Conservation (phyloP, 768 basidiomycete species). For the Lyophyllum atratum region DNA sequence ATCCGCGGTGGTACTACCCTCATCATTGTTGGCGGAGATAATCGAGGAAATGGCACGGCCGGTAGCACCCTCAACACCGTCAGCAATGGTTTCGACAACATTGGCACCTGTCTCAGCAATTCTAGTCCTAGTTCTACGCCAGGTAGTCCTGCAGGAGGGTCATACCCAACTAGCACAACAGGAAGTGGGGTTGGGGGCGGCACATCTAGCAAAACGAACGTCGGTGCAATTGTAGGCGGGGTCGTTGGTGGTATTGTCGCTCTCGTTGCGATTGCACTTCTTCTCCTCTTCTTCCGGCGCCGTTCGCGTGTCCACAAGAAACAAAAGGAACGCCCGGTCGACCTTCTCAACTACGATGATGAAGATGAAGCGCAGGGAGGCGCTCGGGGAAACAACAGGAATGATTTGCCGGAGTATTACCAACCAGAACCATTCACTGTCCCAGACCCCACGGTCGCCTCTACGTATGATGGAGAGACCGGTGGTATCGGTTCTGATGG, state of each 20-base stretch:
- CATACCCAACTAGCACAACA: constrained; percentile 58
- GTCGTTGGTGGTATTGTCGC: constrained; percentile 25
- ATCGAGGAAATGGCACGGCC: constrained; percentile 64
- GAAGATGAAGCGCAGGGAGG: constrained; percentile 43
- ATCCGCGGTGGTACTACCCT: constrained; percentile 68
- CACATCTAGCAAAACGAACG: constrained; percentile 33
- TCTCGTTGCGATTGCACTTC: constrained; percentile 18
- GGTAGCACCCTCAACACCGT: constrained; percentile 67
- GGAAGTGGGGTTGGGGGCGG: constrained; percentile 32
- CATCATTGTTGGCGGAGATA: constrained; percentile 67
- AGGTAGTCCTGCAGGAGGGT: constrained; percentile 74
- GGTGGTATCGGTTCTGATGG: constrained; percentile 24
- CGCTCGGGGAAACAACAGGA: constrained; percentile 22
- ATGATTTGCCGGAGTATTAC: constrained; percentile 69
- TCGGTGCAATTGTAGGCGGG: constrained; percentile 30
- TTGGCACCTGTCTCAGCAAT: constrained; percentile 55
- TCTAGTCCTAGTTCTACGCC: constrained; percentile 77
- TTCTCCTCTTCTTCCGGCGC: constrained; percentile 25
- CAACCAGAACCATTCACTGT: constrained; percentile 77
- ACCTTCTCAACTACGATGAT: constrained; percentile 66
- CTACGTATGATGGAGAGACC: constrained; percentile 23
- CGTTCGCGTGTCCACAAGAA: constrained; percentile 28
- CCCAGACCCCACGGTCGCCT: constrained; percentile 55
- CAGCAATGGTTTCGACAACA: constrained; percentile 47
- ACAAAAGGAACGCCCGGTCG: constrained; percentile 60